Base-by-base conservation (phyloP, 257 asterid genomes). In the Eustoma russellianum region DNA sequence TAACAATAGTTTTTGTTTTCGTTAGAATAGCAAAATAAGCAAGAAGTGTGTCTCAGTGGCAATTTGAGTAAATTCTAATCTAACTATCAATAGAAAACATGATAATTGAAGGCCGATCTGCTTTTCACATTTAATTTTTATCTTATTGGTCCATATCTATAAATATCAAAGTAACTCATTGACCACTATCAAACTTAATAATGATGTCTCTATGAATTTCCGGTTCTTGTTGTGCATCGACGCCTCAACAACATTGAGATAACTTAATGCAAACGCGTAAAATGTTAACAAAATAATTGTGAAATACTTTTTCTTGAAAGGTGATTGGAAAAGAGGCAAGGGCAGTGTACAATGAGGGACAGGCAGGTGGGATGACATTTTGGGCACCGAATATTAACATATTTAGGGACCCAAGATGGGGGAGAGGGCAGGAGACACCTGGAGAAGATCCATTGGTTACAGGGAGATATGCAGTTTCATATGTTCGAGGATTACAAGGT, bases 351-450 rank as follows among this genome's bases (percentile, higher is more conserved):
- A 87, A 87, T 52, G 85, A 28, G 67, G 94, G 96, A 60, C 86
- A 84, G 56, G 93, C 87, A 44, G 72, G 53, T 13, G 94, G 96
- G 65, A 71, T 83, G 87, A 79, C 96, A 51, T 87, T 83, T 73
- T 84, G 94, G 96, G 77, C 96, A 7, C 96, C 94, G 50, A 87
- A 87, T 56, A 77, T 84, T 43, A 87, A 87, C 57, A 76, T 87
- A 59, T 87, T 62, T 45, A 72, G 96, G 66, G 96, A 88, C 60
- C 96, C 94, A 15, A 72, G 96, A 66, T 87, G 93, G 94, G 96
- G 96, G 0, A 70, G 96, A 52, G 96, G 96, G 7, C 94, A 84
- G 55, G 94, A 88, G 70, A 88, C 94, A 46, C 88, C 96, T 14
- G 94, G 96, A 14, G 96, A 87, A 52, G 93, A 82, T 56, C 96